Base-by-base conservation (phyloP, 1,284 basidiomycete species). In the Rhizoctonia solani region DNA sequence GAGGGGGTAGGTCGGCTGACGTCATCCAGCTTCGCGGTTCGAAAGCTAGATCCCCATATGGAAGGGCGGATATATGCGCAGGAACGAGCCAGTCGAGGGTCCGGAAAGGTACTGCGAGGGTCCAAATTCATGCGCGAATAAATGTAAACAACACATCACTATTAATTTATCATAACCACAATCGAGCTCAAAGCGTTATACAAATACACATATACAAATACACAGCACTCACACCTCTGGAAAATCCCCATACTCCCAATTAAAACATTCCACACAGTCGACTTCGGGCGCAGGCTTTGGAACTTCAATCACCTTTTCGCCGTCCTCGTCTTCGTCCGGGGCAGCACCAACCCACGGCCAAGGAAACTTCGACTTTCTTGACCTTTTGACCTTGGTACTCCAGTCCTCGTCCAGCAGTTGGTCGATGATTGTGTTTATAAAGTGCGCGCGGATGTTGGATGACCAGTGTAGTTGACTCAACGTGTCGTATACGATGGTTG, bases 401-500 rank as follows among this genome's bases (percentile, higher is more conserved):
- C 95, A 97, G 16, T 93, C 88, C 54, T 87, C 81, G 27, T 82
- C 80, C 3, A 97, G 77, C 5, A 97, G 76, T 68, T 86, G 83
- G 32, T 88, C 85, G 70, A 96, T 86, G 50, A 96, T 79, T 53
- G 87, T 82, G 53, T 81, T 82, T 73, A 97, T 95, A 4, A 85
- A 79, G 74, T 97, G 95, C 39, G 85, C 88, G 53, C 87, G 80
- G n/a, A 93, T 76, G 72, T 91, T 87, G 37, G 90, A 88, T 16
- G 81, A 78, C 95, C 95, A 98, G 2, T 87, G 87, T 32, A 91
- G 82, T 74, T 88, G 85, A 5, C 83, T 84, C 30, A 96, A 89
- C 0, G 94, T 94, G 75, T 98, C 95, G 75, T 94, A 98, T 9
- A 92, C 79, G 67, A 94, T 87, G 13, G 86, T 87, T 78, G 89